Base-by-base conservation (phyloP, 2,329 filamentous ascomycete genomes). In the Clarireedia paspali region DNA sequence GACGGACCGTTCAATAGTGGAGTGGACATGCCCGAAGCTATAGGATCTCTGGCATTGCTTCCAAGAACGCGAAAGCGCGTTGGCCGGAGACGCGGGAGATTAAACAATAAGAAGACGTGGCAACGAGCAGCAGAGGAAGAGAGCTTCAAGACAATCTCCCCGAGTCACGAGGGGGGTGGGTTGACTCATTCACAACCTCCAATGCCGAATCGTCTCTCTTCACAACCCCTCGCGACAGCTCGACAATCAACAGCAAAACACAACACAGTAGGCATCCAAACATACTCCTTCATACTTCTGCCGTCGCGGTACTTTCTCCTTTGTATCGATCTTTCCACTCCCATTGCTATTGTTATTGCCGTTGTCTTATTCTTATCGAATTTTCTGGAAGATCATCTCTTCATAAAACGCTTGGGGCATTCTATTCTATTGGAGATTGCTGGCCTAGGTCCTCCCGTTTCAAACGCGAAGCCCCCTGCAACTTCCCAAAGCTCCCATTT, bases 401-500 rank as follows among this genome's bases (percentile, higher is more conserved):
- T 34, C 9, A 34, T 36, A 53, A 42, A 47, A 53, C 40, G 40
- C 50, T 47, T 53, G 45, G 50, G 50, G 50, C 40, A 53, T 27
- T 39, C 50, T 6, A 53, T 36, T 38, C 27, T 36, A 34, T 24
- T 47, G 34, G 34, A 56, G 30, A 53, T 47, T 17, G 47, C 44
- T 36, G 12, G 20, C 24, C 26, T 34, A 34, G 40, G 46, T 53
- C 50, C 24, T 26, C 47, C 39, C 23, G 45, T 53, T 38, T 46
- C 51, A 46, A 39, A 46, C 55, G 34, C 55, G 20, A 23, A 47
- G 42, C 55, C 50, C 50, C 55, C 27, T 53, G 50, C 42, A 30
- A 27, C 36, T 46, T 47, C 55, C 47, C 10, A 34, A 34, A 34
- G 30, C 10, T 34, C 30, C 30, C 30, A 10, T 14, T 20, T 20